A percentile compares a stretch with the other conserved stretches of the same genome.
These are phyloP conservation scores for Metarhizium brunneum DNA, from an alignment of 2,329 filamentous ascomycete species.

Conservation along the genomic window DNA sequence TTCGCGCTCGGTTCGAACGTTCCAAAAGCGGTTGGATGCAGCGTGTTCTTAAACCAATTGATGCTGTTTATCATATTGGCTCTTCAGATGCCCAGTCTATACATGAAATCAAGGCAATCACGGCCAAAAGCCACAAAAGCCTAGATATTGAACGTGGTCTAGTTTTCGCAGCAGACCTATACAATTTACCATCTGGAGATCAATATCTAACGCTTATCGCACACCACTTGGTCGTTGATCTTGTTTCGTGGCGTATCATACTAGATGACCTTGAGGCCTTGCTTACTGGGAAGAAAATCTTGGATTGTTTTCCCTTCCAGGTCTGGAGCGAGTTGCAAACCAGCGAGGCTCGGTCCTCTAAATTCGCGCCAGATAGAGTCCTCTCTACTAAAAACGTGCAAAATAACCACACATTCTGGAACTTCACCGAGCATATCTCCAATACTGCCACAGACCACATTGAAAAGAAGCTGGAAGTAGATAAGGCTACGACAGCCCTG, in stretches of 20 bases:
- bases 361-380: not conserved
- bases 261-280: constrained; percentile 32
- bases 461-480: not conserved
- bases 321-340: constrained; percentile 25
- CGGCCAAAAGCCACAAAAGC: not conserved
- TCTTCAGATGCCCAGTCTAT: not conserved
- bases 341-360: constrained; percentile 14
- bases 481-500: not conserved
- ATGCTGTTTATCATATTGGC: constrained; percentile 2
- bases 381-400: not conserved
- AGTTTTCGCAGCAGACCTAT: constrained; percentile 8
- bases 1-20: constrained; percentile 6
- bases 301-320: constrained; percentile 20
- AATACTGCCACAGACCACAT: constrained; percentile 4
- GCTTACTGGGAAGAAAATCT: constrained; percentile 14
- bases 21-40: constrained; percentile 4
- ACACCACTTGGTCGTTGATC: constrained; percentile 32
- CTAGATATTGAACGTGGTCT: constrained; percentile 6
- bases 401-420: constrained; percentile 1
- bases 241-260: constrained; percentile 36
- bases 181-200: not conserved
- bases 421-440: not conserved
- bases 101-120: not conserved
- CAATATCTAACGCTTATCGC: constrained; percentile 22
- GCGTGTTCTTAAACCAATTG: not conserved